Evolutionary conservation across 1,284 basidiomycete genomes (phyloP).

Genomic region (Ganoderma meredithae): DNA sequence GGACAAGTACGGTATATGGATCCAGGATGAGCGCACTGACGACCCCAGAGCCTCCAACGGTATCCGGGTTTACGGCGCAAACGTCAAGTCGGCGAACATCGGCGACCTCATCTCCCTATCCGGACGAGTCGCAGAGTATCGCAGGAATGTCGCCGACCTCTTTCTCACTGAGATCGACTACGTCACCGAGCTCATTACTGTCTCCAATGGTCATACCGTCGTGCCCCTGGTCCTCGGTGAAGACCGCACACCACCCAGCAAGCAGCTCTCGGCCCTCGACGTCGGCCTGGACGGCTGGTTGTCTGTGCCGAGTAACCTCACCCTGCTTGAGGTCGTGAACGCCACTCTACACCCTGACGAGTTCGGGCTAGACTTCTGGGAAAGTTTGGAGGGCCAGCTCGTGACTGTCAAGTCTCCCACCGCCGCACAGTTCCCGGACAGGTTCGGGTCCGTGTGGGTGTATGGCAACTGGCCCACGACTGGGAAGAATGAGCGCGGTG

Average conservation of each 20-base stretch:
- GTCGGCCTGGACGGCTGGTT: conserved; percentile 61
- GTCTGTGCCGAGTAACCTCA: conserved; percentile 63
- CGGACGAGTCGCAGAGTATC: conserved; percentile 59
- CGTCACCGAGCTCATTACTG: conserved; percentile 52
- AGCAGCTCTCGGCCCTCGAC: conserved; percentile 58
- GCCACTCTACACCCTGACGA: conserved; percentile 55
- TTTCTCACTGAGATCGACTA: conserved; percentile 58
- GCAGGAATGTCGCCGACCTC: conserved; percentile 56
- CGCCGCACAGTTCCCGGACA: conserved; percentile 59
- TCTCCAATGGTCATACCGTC: conserved; percentile 56
- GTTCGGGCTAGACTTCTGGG: conserved; percentile 72
- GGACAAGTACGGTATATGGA: conserved; percentile 60
- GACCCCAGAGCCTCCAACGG: conserved; percentile 62
- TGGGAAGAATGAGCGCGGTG: conserved; percentile 65
- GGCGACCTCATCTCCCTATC: conserved; percentile 60
- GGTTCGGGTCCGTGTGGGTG: conserved; percentile 66
- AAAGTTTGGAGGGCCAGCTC: conserved; percentile 66
- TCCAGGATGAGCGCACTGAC: conserved; percentile 52
- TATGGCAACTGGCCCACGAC: conserved; percentile 64
- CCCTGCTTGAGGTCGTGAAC: conserved; percentile 53
- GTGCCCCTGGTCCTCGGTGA: conserved; percentile 59
- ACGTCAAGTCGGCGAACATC: conserved; percentile 49
- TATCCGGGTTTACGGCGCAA: conserved; percentile 56
- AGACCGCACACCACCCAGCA: conserved; percentile 62
- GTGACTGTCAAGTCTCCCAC: conserved; percentile 62